phyloP scores from a whole-genome alignment of 1,284 basidiomycete genomes.

The Kwoniella shivajii region DNA sequence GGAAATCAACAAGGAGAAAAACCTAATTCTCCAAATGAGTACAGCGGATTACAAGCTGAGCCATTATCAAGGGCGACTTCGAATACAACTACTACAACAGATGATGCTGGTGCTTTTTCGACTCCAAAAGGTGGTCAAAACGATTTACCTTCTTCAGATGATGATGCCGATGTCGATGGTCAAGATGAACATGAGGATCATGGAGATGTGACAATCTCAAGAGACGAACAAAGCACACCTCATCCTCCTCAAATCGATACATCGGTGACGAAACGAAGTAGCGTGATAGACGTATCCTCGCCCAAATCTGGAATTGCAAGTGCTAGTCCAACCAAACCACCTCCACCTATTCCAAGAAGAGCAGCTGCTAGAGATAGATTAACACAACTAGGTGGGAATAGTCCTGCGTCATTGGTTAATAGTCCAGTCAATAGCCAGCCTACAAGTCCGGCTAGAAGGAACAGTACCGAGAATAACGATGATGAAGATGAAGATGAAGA shows the following conservation, averaged over 20 bases:
- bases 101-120: slow-evolving; percentile 11
- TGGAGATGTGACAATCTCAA: not conserved
- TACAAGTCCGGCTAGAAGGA: not conserved
- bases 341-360: slow-evolving; percentile 40
- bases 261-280: not conserved
- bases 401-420: not conserved
- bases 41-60: not conserved
- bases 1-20: not conserved
- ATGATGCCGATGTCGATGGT: not conserved
- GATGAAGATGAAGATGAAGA: not conserved
- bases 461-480: not conserved
- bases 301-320: not conserved
- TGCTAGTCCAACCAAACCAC: slow-evolving; percentile 7
- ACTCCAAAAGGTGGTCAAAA: slow-evolving; percentile 16
- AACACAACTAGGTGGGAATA: slow-evolving; percentile 14
- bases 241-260: slow-evolving; percentile 1
- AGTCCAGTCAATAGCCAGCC: not conserved
- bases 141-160: slow-evolving; percentile 9
- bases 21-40: not conserved
- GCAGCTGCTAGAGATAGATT: slow-evolving; percentile 30
- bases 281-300: not conserved
- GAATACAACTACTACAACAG: slow-evolving; percentile 7
- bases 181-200: not conserved
- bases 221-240: slow-evolving; percentile 5
- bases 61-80: slow-evolving; percentile 14